Evolutionary conservation across 2,329 filamentous ascomycete genomes (phyloP), one percentile per base, ranked within the genome.

Genomic region (Aurifilum marmelostoma): DNA sequence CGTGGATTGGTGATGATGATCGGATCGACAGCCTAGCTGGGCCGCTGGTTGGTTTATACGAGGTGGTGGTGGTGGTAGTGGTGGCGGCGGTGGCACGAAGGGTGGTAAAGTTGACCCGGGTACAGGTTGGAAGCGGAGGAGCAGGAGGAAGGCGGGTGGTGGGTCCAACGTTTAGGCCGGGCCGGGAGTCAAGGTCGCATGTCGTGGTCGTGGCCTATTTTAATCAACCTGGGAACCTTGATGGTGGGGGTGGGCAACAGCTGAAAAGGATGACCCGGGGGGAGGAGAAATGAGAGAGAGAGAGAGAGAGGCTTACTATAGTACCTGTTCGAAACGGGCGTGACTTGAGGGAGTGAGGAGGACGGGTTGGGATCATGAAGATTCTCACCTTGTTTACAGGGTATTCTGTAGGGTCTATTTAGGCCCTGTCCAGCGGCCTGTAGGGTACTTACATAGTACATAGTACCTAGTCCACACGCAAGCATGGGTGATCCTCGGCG

Each of bases 281-380:
- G 9, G 9, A 9, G 8, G 21, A 3, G 29, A 29, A 21, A 47
- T 43, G 41, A n/a, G n/a, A n/a, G n/a, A n/a, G n/a, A n/a, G n/a
- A n/a, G n/a, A n/a, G n/a, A n/a, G n/a, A n/a, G n/a, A n/a, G n/a
- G n/a, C n/a, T n/a, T n/a, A n/a, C n/a, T n/a, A n/a, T n/a, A n/a
- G n/a, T n/a, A n/a, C n/a, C n/a, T n/a, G 18, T 7, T 47, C 0
- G 41, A 18, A 47, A 21, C 6, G 41, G 18, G 21, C 16, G 21
- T n/a, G 43, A 47, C 21, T 9, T 5, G 8, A 60, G 60, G 60
- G 56, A 29, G 3, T 4, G 8, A 60, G 60, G 60, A 29, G 14
- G 61, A n/a, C n/a, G n/a, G n/a, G 61, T 18, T 24, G 24, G 61
- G 61, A 63, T 52, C 61, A 50, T 21, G 39, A 63, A 63, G 61